These are phyloP conservation scores for Nemania serpens DNA, from an alignment of 2,329 filamentous ascomycete genomes.

Conservation along the genomic window DNA sequence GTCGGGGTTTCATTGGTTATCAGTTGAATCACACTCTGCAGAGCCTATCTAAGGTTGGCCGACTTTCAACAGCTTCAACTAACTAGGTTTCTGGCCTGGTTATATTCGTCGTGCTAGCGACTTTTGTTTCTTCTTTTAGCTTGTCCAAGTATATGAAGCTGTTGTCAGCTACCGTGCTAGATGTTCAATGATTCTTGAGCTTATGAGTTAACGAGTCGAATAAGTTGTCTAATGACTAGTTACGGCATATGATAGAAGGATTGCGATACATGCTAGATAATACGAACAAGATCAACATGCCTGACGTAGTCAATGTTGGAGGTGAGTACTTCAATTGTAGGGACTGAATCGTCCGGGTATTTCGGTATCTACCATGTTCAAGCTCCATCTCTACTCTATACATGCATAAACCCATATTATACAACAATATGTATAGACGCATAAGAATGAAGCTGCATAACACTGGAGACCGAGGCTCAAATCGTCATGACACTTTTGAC, in stretches of 20 bases:
- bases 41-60: not conserved
- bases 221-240: not conserved
- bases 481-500: too few species aligned
- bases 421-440: too few species aligned
- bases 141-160: not conserved
- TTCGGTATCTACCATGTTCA: too few species aligned
- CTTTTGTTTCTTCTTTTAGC: not conserved
- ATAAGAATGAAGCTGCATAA: too few species aligned
- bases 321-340: not conserved
- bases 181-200: not conserved
- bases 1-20: conserved; percentile 14
- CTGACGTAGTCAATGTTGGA: not conserved
- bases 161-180: not conserved
- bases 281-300: too few species aligned
- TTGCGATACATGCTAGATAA: not conserved
- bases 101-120: not conserved
- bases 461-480: too few species aligned
- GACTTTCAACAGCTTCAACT: not conserved
- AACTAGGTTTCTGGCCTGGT: not conserved
- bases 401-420: too few species aligned
- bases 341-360: not conserved
- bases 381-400: too few species aligned
- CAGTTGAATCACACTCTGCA: not conserved
- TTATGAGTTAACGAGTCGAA: too few species aligned
- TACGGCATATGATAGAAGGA: not conserved